These are phyloP conservation scores for Kluyveromyces starmeri DNA, from an alignment of 805 yeast genomes.

Conservation along the genomic window DNA sequence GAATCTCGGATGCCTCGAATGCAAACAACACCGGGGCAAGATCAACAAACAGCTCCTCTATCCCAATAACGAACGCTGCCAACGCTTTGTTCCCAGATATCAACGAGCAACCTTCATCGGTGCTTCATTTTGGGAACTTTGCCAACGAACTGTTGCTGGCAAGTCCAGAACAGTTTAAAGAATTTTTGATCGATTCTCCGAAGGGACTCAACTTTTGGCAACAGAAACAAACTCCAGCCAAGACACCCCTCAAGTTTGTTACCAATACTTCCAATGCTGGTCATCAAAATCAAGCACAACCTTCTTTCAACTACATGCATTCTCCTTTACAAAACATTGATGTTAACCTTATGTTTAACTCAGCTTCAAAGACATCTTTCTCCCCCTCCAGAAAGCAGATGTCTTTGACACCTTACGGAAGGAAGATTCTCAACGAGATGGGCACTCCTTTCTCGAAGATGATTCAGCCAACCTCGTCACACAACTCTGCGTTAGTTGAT, in stretches of 20 bases:
- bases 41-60: constrained; percentile 3
- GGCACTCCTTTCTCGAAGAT: constrained; percentile 25
- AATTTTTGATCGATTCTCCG: constrained; percentile 28
- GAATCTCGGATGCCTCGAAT: background rate
- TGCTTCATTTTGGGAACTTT: constrained; percentile 19
- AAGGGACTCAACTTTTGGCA: constrained; percentile 25
- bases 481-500: constrained; percentile 28
- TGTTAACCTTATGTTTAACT: constrained; percentile 27
- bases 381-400: constrained; percentile 26
- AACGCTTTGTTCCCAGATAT: constrained; percentile 19
- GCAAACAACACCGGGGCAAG: background rate
- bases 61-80: too few relatives aligned
- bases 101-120: constrained; percentile 29
- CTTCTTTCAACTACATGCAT: background rate
- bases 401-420: constrained; percentile 29
- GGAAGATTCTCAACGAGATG: constrained; percentile 23
- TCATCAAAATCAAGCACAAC: background rate
- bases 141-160: constrained; percentile 26
- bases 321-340: constrained; percentile 28
- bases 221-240: constrained; percentile 24
- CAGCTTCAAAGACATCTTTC: constrained; percentile 14
- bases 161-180: constrained; percentile 29
- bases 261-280: constrained; percentile 8
- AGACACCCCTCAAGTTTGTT: constrained; percentile 27
- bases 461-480: constrained; percentile 12